Evolutionary conservation across 768 basidiomycete genomes (phyloP).

Genomic region (Strobilomyces echinocephalus): DNA sequence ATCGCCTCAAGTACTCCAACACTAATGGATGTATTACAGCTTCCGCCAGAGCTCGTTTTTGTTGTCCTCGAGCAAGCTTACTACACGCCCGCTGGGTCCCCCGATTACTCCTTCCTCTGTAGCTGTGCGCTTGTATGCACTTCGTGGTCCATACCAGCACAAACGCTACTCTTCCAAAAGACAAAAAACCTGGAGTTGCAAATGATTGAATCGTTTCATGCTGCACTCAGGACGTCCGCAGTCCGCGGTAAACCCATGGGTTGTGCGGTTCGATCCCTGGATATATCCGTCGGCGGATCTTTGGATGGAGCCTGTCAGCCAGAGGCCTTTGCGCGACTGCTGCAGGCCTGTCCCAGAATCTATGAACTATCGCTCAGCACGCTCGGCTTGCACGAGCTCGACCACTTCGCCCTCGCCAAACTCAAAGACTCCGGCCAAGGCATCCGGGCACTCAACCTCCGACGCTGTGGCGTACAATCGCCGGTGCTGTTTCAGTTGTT

Average conservation of each 20-base stretch:
- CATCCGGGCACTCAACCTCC: slow-evolving; percentile 33
- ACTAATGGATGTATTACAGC: slow-evolving; percentile 7
- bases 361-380: slow-evolving; percentile 32
- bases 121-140: slow-evolving; percentile 25
- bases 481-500: slow-evolving; percentile 42
- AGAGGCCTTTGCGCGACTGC: slow-evolving; percentile 9
- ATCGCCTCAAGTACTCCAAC: background rate
- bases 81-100: slow-evolving; percentile 16
- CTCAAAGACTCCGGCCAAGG: slow-evolving; percentile 20
- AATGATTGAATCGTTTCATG: slow-evolving; percentile 10
- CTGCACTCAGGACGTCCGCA: slow-evolving; percentile 16
- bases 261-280: slow-evolving; percentile 19
- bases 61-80: slow-evolving; percentile 23
- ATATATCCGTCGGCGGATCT: slow-evolving; percentile 15
- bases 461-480: slow-evolving; percentile 37
- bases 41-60: slow-evolving; percentile 24
- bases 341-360: slow-evolving; percentile 29
- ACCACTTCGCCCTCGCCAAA: slow-evolving; percentile 20
- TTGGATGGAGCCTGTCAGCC: slow-evolving; percentile 5
- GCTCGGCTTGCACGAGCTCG: slow-evolving; percentile 27
- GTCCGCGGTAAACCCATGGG: slow-evolving; percentile 13
- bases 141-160: slow-evolving; percentile 27
- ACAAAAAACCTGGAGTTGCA: slow-evolving; percentile 5
- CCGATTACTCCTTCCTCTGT: slow-evolving; percentile 19
- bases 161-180: slow-evolving; percentile 27